Conservation (phyloP, 495 filamentous ascomycete genomes). For the Letharia lupina region DNA sequence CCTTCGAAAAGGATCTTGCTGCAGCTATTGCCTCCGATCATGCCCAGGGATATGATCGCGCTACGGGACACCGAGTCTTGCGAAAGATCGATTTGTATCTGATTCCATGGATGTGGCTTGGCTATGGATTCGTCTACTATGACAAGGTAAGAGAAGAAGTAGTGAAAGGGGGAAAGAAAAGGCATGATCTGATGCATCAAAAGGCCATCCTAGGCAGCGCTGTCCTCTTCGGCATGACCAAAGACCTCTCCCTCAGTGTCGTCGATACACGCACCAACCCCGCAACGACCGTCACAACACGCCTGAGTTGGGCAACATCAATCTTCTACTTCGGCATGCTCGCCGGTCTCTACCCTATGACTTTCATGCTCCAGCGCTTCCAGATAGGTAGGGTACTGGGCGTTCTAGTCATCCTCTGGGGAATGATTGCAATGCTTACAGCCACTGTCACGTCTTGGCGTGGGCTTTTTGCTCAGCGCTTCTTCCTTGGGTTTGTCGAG, state of each 20-base stretch:
- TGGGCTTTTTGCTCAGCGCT: conserved; percentile 60
- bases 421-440: conserved; percentile 57
- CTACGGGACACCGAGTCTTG: conserved; percentile 45
- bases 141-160: conserved; percentile 46
- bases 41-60: conserved; percentile 44
- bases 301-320: conserved; percentile 66
- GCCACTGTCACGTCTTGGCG: conserved; percentile 55
- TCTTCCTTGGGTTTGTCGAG: conserved; percentile 64
- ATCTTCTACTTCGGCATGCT: conserved; percentile 77
- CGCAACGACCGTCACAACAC: conserved; percentile 48
- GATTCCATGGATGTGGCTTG: conserved; percentile 64
- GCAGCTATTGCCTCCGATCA: conserved; percentile 44
- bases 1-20: conserved; percentile 38
- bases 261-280: conserved; percentile 46
- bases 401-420: conserved; percentile 57
- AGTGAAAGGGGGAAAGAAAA: background rate
- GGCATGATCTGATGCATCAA: conserved; percentile 4
- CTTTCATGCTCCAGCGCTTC: conserved; percentile 58
- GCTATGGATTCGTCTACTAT: conserved; percentile 68
- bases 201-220: conserved; percentile 66
- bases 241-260: conserved; percentile 50
- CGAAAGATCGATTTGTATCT: conserved; percentile 65
- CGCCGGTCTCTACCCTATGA: conserved; percentile 63
- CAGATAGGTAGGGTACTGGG: conserved; percentile 53
- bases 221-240: conserved; percentile 65